phyloP scores from a whole-genome alignment of 805 yeast genomes.

The Saccharomycopsis fermentans region DNA sequence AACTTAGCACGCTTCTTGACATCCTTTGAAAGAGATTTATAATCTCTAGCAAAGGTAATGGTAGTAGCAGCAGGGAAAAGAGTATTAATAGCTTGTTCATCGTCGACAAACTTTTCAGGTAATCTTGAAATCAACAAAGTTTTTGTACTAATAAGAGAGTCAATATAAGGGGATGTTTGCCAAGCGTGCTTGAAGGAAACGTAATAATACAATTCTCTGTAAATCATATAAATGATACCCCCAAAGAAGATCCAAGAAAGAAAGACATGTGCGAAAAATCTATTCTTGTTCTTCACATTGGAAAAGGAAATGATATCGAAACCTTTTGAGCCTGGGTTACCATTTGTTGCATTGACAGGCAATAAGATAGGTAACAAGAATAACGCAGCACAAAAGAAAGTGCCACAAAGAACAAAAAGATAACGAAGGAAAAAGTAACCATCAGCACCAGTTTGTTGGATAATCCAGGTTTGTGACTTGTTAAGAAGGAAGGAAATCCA shows the following conservation, averaged over 20 bases:
- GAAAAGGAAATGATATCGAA: conserved; percentile 57
- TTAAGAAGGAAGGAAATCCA: conserved; percentile 47
- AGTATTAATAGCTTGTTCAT: conserved; percentile 41
- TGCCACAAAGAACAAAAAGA: conserved; percentile 41
- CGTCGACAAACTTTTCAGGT: conserved; percentile 35
- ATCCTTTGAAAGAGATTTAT: conserved; percentile 42
- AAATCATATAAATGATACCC: conserved; percentile 50
- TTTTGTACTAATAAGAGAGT: conserved; percentile 57
- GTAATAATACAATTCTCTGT: conserved; percentile 66
- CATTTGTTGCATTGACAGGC: conserved; percentile 68
- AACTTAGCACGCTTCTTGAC: conserved; percentile 57
- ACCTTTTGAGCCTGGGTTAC: conserved; percentile 38
- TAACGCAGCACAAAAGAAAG: conserved; percentile 44
- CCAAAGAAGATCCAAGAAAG: conserved; percentile 69
- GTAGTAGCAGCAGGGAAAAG: conserved; percentile 54
- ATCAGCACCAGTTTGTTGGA: conserved; percentile 66
- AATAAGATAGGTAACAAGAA: conserved; percentile 59
- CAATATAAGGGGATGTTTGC: conserved; percentile 65
- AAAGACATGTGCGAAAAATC: conserved; percentile 66
- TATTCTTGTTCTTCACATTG: conserved; percentile 51
- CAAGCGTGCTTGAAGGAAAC: conserved; percentile 61
- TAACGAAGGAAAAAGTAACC: conserved; percentile 69
- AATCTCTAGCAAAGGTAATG: conserved; percentile 56
- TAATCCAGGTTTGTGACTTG: conserved; percentile 49
- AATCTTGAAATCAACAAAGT: conserved; percentile 67